Conservation (phyloP, 139 green algal genomes). For the Chlamydomonas eustigma region DNA sequence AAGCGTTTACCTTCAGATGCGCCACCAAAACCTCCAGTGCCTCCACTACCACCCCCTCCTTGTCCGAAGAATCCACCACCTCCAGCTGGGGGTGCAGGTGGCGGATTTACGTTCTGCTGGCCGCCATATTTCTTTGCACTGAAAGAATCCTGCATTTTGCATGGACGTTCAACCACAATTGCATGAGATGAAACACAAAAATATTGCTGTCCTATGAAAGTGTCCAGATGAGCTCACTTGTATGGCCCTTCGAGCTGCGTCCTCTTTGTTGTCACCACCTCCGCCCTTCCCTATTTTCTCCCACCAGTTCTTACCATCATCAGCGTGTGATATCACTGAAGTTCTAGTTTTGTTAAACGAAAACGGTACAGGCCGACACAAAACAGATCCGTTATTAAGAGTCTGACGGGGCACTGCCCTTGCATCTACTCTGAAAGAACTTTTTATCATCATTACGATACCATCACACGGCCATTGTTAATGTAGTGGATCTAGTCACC, state of each 20-base stretch:
- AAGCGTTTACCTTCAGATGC: not conserved
- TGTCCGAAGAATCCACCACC: not conserved
- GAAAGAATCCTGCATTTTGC: slow-evolving; percentile 3
- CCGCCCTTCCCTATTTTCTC: not conserved
- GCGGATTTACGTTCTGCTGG: not conserved
- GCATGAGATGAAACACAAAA: not conserved
- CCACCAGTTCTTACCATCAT: slow-evolving; percentile 9
- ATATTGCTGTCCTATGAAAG: too few species aligned
- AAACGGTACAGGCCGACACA: too few species aligned
- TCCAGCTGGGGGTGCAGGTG: not conserved
- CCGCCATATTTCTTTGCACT: slow-evolving; percentile 2
- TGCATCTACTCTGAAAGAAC: too few species aligned
- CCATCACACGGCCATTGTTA: too few species aligned
- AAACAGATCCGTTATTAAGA: too few species aligned
- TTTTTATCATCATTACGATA: too few species aligned
- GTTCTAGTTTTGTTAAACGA: too few species aligned
- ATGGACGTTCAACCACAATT: too few species aligned
- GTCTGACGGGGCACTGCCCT: too few species aligned
- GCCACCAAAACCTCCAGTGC: not conserved
- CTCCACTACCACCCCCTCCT: not conserved
- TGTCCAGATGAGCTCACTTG: not conserved
- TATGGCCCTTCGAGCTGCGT: not conserved
- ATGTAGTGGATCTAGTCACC: too few species aligned
- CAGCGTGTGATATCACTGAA: not conserved
- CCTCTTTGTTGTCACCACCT: not conserved